phyloP scores from a whole-genome alignment of 2,329 filamentous ascomycete species.

The Colletotrichum sp. region DNA sequence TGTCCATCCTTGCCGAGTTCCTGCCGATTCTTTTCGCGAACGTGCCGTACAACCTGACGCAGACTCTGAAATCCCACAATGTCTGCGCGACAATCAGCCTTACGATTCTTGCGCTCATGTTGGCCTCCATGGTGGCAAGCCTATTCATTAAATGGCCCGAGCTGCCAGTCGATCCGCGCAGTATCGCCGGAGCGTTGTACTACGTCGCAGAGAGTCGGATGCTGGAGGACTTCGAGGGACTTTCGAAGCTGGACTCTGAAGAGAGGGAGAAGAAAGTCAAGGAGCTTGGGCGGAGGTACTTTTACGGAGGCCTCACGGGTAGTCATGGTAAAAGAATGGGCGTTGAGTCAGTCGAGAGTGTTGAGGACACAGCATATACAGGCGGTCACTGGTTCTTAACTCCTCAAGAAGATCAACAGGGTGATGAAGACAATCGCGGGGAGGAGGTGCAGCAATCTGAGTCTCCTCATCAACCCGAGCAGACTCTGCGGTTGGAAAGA shows the following conservation, averaged over 20 bases:
- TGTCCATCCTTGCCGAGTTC: constrained; percentile 52
- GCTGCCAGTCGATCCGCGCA: constrained; percentile 52
- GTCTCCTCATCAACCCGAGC: no score
- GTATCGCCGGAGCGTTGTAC: constrained; percentile 49
- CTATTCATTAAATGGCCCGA: constrained; percentile 48
- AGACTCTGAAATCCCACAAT: constrained; percentile 41
- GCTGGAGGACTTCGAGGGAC: constrained; percentile 20
- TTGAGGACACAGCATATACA: constrained; percentile 6
- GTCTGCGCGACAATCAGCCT: constrained; percentile 45
- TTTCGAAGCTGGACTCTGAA: neutral
- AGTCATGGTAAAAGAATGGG: neutral
- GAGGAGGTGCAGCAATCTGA: accelerated
- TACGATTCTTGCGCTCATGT: constrained; percentile 46
- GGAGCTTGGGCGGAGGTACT: constrained; percentile 20
- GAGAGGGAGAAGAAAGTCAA: constrained; percentile 8
- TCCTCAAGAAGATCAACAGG: neutral
- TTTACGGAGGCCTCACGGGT: constrained; percentile 28
- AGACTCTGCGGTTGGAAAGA: accelerated
- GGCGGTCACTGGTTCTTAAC: neutral
- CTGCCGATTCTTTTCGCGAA: constrained; percentile 56
- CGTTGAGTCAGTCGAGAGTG: constrained; percentile 5
- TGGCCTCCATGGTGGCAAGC: constrained; percentile 40
- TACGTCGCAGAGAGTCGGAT: constrained; percentile 34
- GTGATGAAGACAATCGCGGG: neutral
- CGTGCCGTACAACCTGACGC: constrained; percentile 49